phyloP scores from a whole-genome alignment of 306 rosid genomes.

The Cotoneaster glaucophyllus region DNA sequence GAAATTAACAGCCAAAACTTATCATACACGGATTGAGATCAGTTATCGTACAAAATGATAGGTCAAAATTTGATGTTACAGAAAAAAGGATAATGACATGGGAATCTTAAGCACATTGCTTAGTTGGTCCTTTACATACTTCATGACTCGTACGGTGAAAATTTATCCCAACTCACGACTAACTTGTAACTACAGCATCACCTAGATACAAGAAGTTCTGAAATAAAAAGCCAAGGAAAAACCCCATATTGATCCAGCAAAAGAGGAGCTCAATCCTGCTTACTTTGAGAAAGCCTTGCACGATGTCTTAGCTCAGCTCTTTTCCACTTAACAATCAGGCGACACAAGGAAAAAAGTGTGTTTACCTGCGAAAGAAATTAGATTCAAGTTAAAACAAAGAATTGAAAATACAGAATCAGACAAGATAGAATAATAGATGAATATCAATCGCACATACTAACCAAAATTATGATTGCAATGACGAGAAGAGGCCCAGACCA shows the following conservation, averaged over 20 bases:
- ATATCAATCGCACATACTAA: slow-evolving; percentile 27
- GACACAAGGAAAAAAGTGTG: slow-evolving; percentile 77
- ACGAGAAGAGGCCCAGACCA: slow-evolving; percentile 97
- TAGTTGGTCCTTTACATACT: background rate
- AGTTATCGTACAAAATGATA: background rate
- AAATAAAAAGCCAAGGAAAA: background rate
- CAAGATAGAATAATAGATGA: background rate
- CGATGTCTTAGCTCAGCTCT: slow-evolving; percentile 90
- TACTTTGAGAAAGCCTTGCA: slow-evolving; percentile 60
- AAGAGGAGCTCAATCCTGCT: slow-evolving; percentile 51
- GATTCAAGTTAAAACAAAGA: slow-evolving; percentile 2
- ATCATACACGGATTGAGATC: background rate
- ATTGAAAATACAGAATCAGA: background rate
- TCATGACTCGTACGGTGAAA: background rate
- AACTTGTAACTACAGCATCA: background rate
- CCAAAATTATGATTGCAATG: slow-evolving; percentile 82
- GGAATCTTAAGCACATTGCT: background rate
- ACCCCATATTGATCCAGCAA: background rate
- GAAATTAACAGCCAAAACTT: background rate
- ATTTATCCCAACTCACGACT: background rate
- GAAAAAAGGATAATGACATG: background rate
- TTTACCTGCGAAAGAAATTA: slow-evolving; percentile 57
- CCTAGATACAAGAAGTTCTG: background rate
- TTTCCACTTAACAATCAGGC: slow-evolving; percentile 86
- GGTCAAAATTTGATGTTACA: background rate